Percentiles rank a stretch among this genome's conserved stretches.
phyloP scores from a whole-genome alignment of 176 grass and related monocot species.

The Secale cereale region DNA sequence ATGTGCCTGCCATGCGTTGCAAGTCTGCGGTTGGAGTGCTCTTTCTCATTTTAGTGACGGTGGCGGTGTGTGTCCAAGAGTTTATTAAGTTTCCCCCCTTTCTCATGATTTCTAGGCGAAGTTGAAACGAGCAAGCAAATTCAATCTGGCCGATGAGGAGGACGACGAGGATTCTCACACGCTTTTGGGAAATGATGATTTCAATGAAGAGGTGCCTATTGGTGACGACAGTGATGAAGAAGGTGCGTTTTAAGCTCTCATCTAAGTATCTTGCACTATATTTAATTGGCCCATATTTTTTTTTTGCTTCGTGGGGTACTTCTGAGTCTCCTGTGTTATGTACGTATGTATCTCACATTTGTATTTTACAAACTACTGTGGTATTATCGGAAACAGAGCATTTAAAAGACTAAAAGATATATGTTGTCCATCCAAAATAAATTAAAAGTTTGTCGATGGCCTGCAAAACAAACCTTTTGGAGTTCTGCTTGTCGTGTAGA shows the following conservation, averaged over 20 bases:
- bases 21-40: not conserved
- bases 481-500: not conserved
- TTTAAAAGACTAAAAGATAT: not conserved
- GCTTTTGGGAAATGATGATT: conserved; percentile 70
- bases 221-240: conserved; percentile 66
- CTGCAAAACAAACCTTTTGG: not conserved
- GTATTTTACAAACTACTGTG: not conserved
- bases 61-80: not conserved
- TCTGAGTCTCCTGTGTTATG: not conserved
- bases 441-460: not conserved
- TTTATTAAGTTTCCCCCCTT: not conserved
- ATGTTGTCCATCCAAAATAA: not conserved
- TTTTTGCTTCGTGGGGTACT: not conserved
- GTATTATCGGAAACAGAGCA: not conserved
- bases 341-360: not conserved
- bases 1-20: not conserved
- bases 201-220: conserved; percentile 77
- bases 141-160: conserved; percentile 81
- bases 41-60: not conserved
- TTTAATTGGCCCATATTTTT: not conserved
- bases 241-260: not conserved
- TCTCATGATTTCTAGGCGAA: conserved; percentile 48
- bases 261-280: not conserved
- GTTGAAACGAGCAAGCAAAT: conserved; percentile 84
- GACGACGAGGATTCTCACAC: conserved; percentile 35